phyloP scores from a whole-genome alignment of 805 yeast species.

The Lipomyces yamanashiensis region DNA sequence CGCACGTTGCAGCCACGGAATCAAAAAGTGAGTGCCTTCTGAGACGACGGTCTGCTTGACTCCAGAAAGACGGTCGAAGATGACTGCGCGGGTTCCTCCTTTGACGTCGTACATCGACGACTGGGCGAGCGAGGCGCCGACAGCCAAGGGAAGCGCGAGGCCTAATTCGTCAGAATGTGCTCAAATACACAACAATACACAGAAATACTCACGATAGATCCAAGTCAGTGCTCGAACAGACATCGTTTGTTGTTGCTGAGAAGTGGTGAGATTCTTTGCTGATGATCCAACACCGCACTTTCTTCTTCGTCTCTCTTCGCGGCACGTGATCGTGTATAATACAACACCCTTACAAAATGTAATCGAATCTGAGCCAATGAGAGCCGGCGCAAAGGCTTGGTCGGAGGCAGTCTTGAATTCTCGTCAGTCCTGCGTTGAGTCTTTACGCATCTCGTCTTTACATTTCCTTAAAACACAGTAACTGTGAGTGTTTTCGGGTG shows the following conservation, averaged over 20 bases:
- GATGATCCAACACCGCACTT: neutral
- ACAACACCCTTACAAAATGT: neutral
- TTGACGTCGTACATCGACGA: conserved; percentile 90
- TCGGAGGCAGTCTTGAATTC: neutral
- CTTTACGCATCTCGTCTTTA: neutral
- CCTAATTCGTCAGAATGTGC: conserved; percentile 18
- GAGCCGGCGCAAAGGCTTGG: neutral
- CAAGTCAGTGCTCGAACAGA: conserved; percentile 29
- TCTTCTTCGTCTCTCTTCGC: neutral
- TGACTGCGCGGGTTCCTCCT: conserved; percentile 95
- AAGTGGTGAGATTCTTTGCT: neutral
- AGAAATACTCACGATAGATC: conserved; percentile 29
- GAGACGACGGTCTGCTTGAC: conserved; percentile 87
- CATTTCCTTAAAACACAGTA: neutral
- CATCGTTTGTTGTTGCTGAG: neutral
- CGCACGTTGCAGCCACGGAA: conserved; percentile 96
- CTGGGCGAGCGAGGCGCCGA: conserved; percentile 70
- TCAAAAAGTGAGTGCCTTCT: conserved; percentile 93
- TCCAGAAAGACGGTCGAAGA: conserved; percentile 89
- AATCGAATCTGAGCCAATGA: neutral
- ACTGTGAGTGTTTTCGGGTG: too few relatives aligned
- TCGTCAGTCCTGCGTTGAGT: neutral
- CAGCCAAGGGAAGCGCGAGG: conserved; percentile 42
- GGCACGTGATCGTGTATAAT: neutral
- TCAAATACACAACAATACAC: neutral